These are phyloP conservation scores for Pyrenochaeta sp. DNA, from an alignment of 2,329 filamentous ascomycete genomes.

Conservation along the genomic window DNA sequence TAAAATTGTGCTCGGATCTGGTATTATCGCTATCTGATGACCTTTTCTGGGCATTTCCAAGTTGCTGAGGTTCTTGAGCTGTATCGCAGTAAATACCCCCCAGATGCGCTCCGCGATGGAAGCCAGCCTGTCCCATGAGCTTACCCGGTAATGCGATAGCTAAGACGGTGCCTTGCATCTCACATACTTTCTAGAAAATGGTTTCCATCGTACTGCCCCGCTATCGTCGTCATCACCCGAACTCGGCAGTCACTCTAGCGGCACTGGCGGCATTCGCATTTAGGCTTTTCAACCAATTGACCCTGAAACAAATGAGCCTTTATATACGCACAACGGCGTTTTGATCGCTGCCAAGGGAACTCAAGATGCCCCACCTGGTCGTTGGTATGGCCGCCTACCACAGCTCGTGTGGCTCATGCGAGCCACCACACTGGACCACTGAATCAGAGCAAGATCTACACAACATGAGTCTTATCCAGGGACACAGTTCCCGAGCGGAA, in stretches of 20 bases:
- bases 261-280: conserved; percentile 18
- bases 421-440: conserved; percentile 1
- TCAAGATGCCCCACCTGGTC: conserved; percentile 24
- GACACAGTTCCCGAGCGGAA: too few species aligned
- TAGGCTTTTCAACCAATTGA: conserved; percentile 18
- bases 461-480: too few species aligned
- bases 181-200: conserved; percentile 1
- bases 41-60: too few species aligned
- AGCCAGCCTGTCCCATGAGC: too few species aligned
- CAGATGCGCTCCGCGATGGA: too few species aligned
- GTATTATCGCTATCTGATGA: too few species aligned
- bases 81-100: too few species aligned
- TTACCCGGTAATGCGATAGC: conserved; percentile 8
- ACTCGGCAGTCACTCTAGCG: background rate
- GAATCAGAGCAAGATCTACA: background rate
- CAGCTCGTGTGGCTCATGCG: conserved; percentile 1
- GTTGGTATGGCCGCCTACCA: conserved; percentile 2
- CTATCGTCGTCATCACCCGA: background rate
- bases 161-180: conserved; percentile 10
- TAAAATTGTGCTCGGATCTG: too few species aligned
- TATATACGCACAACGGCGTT: conserved; percentile 11
- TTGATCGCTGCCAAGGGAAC: conserved; percentile 5
- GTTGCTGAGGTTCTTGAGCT: too few species aligned
- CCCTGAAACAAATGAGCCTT: conserved; percentile 12
- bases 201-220: background rate